phyloP scores from a whole-genome alignment of 1,284 basidiomycete species.

The Jaminaea rosea region DNA sequence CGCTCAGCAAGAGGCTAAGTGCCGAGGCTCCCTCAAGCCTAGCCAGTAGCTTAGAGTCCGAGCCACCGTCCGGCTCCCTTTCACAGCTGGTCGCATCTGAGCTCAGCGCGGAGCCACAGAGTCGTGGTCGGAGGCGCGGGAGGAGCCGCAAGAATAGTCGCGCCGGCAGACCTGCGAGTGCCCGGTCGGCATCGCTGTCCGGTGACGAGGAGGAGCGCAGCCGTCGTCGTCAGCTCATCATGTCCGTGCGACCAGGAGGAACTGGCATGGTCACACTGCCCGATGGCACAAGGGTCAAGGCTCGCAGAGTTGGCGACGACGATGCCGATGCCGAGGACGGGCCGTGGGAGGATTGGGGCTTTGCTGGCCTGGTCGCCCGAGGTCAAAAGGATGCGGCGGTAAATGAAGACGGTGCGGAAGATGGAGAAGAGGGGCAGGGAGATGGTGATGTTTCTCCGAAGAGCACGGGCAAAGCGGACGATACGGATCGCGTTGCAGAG shows the following conservation, averaged over 20 bases:
- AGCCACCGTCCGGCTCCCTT: too few species aligned
- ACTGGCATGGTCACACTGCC: slow-evolving; percentile 45
- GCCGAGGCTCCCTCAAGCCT: neutral
- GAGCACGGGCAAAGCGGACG: neutral
- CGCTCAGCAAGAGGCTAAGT: neutral
- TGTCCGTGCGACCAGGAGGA: slow-evolving; percentile 37
- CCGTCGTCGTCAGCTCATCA: slow-evolving; percentile 33
- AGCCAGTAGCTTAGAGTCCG: too few species aligned
- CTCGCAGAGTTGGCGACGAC: slow-evolving; percentile 34
- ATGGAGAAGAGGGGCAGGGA: slow-evolving; percentile 12
- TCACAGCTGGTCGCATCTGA: too few species aligned
- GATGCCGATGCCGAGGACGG: slow-evolving; percentile 9
- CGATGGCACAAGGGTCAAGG: slow-evolving; percentile 40
- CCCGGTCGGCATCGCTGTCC: neutral
- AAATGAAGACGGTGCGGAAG: slow-evolving; percentile 13
- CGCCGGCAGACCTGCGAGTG: neutral
- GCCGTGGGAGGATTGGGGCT: slow-evolving; percentile 34
- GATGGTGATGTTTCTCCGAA: slow-evolving; percentile 1
- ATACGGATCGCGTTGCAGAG: neutral
- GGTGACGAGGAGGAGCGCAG: slow-evolving; percentile 20
- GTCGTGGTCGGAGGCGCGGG: too few species aligned
- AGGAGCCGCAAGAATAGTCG: neutral
- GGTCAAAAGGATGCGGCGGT: slow-evolving; percentile 16
- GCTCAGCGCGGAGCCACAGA: too few species aligned
- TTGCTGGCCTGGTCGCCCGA: slow-evolving; percentile 35